Evolutionary conservation across 2,329 filamentous ascomycete species (phyloP).

Genomic region (Alternaria sp.): DNA sequence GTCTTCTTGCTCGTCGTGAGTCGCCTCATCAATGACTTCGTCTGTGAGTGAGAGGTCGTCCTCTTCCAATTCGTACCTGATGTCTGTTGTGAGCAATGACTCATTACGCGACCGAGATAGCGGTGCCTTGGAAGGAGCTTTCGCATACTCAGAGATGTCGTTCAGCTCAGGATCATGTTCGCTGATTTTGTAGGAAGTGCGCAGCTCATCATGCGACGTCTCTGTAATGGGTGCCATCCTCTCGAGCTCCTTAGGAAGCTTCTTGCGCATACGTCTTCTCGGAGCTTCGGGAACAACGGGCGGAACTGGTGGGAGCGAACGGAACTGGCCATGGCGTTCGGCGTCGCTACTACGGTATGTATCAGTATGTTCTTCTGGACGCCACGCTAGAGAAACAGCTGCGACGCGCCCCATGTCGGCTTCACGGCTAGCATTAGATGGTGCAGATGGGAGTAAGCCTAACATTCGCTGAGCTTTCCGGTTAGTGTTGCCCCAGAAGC

Average conservation of each 20-base stretch:
- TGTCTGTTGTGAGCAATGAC: neutral
- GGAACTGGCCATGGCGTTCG: conserved; percentile 1
- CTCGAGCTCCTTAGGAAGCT: conserved; percentile 20
- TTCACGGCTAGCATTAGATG: conserved; percentile 8
- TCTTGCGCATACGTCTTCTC: conserved; percentile 18
- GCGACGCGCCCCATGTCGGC: neutral
- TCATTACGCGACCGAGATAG: conserved; percentile 2
- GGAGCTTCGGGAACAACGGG: conserved; percentile 1
- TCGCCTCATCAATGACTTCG: neutral
- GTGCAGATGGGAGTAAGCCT: conserved; percentile 12
- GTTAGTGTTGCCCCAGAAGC: conserved; percentile 9
- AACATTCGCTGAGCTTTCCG: conserved; percentile 23
- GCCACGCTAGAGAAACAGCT: neutral
- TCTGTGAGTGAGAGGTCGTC: conserved; percentile 21
- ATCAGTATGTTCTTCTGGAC: conserved; percentile 9
- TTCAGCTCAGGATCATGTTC: conserved; percentile 21
- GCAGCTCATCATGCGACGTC: conserved; percentile 23
- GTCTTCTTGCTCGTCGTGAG: neutral
- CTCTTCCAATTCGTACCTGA: conserved; percentile 13
- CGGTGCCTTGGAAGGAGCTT: neutral
- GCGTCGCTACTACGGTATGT: conserved; percentile 15
- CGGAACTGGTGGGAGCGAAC: neutral
- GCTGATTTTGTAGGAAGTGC: conserved; percentile 10
- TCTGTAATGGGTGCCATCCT: conserved; percentile 36
- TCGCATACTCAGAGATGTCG: conserved; percentile 26